Conservation (phyloP, 495 filamentous ascomycete species). For the Neurospora tetrasperma region DNA sequence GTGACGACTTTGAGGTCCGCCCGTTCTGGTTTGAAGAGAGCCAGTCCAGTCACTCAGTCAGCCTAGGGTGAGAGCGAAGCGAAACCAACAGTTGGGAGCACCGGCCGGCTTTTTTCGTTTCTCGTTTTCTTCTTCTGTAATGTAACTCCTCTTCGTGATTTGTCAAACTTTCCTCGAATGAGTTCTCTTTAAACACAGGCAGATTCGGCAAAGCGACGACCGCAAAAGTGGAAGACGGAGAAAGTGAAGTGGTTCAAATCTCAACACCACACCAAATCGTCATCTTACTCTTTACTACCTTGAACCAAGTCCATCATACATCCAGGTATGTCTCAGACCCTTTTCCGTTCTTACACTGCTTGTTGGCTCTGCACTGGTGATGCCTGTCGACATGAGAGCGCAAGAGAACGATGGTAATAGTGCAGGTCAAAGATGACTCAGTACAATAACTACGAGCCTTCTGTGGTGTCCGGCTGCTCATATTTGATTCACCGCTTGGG, state of each 20-base stretch:
- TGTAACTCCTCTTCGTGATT: neutral
- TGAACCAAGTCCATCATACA: neutral
- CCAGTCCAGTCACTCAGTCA: neutral
- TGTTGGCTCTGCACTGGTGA: neutral
- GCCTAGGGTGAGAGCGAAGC: neutral
- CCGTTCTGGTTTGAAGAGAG: neutral
- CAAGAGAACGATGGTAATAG: neutral
- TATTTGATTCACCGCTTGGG: neutral
- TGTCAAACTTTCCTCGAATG: neutral
- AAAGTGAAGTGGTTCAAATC: neutral
- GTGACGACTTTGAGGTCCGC: slow-evolving; percentile 3
- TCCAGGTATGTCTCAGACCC: neutral
- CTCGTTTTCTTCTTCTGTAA: neutral
- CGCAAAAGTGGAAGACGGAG: neutral
- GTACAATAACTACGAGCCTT: neutral
- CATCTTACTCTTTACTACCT: neutral
- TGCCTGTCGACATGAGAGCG: neutral
- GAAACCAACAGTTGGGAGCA: neutral
- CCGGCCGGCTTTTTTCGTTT: neutral
- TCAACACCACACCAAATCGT: neutral
- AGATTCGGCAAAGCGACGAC: neutral
- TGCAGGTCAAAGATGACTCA: neutral
- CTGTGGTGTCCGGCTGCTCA: neutral
- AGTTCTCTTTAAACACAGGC: neutral
- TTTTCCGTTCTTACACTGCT: neutral